These are phyloP conservation scores for Effrenium voratum DNA, from an alignment of 73 alveolate genomes.

Conservation along the genomic window DNA sequence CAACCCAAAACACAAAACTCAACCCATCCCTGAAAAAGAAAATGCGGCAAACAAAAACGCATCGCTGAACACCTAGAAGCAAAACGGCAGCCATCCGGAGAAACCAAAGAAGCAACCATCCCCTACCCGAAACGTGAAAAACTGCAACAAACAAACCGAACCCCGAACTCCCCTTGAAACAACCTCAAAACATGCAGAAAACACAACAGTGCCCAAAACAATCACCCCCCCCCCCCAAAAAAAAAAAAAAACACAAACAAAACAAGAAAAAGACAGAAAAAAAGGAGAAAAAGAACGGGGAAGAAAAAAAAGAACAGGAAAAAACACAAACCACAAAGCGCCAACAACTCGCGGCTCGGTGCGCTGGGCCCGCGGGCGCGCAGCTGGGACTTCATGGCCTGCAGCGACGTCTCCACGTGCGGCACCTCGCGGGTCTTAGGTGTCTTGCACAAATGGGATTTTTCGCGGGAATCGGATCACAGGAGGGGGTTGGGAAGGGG, in stretches of 20 bases:
- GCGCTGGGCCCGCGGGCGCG: slow-evolving; percentile 6
- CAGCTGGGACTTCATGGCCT: slow-evolving; percentile 52
- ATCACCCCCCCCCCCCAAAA: background rate
- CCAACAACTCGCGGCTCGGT: background rate
- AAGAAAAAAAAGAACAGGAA: background rate
- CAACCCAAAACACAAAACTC: too few species aligned
- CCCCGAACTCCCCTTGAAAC: background rate
- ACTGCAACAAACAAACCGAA: background rate
- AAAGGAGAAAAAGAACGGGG: background rate
- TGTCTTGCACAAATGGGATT: too few species aligned
- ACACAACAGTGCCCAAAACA: background rate
- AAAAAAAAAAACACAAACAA: background rate
- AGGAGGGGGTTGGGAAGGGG: background rate
- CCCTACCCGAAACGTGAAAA: background rate
- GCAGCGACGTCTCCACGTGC: slow-evolving; percentile 24
- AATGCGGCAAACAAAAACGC: background rate
- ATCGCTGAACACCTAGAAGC: background rate
- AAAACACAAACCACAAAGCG: background rate
- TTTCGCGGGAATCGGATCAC: background rate
- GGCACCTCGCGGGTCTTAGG: too few species aligned
- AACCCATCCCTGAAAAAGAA: too few species aligned
- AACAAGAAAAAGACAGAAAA: background rate
- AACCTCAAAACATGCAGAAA: background rate
- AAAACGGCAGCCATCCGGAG: background rate
- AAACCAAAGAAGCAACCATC: background rate